phyloP scores from a whole-genome alignment of 495 filamentous ascomycete genomes.

The Aspergillus homomorphus region DNA sequence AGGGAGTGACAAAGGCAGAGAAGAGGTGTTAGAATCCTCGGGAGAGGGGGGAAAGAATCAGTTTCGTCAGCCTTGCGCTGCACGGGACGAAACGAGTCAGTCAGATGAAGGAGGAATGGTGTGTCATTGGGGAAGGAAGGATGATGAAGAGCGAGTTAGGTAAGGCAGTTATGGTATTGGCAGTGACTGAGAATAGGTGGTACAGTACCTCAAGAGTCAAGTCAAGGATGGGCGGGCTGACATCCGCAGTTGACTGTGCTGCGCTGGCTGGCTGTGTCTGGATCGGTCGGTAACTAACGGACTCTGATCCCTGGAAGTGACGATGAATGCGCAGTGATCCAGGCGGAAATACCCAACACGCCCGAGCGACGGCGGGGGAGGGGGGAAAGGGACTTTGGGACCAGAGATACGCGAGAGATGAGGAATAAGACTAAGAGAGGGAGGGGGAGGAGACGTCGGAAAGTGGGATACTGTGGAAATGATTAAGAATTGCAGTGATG shows the following conservation, averaged over 20 bases:
- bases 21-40: conserved; percentile 7
- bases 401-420: conserved; percentile 17
- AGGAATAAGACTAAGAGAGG: conserved; percentile 2
- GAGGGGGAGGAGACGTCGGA: conserved; percentile 2
- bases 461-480: conserved; percentile 3
- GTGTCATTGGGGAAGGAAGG: neutral
- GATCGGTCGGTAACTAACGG: conserved; percentile 30
- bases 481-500: neutral
- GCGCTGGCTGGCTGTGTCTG: conserved; percentile 27
- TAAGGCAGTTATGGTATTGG: neutral
- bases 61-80: conserved; percentile 11
- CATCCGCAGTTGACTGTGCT: conserved; percentile 18
- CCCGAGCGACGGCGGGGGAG: conserved; percentile 23
- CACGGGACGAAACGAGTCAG: conserved; percentile 19
- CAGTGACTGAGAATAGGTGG: neutral
- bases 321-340: conserved; percentile 9
- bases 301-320: conserved; percentile 24
- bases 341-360: conserved; percentile 28
- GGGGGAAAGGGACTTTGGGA: conserved; percentile 17
- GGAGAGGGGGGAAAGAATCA: conserved; percentile 1
- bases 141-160: neutral
- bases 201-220: neutral
- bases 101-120: conserved; percentile 16
- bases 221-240: conserved; percentile 13
- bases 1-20: conserved; percentile 33